Evolutionary conservation across 495 filamentous ascomycete genomes (phyloP), one percentile per base, ranked within the genome.

Genomic region (Penicillium cataractarum): DNA sequence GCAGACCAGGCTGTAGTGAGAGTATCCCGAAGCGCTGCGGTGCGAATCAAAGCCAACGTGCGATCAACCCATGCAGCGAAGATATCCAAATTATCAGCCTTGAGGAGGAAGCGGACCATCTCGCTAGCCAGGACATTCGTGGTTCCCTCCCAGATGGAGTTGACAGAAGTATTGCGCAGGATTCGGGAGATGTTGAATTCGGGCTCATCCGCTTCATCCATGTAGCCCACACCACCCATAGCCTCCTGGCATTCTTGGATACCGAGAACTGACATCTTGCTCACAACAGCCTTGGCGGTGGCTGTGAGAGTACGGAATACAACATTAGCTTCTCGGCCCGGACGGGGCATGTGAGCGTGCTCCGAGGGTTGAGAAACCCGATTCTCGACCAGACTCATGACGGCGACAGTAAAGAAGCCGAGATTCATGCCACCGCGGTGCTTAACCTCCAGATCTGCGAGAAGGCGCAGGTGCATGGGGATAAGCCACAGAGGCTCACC

Each of bases 101-200:
- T 80, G 10, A 83, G 80, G 1, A 87, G 61, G n/a, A 84, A 83
- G 1, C 84, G 73, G 40, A 90, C 74, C 8, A 86, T 75, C 60
- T 92, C 89, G 31, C 80, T 81, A 6, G 82, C 83, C 24, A 92
- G 69, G 2, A 92, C 86, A 64, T 91, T 87, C 9, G 87, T 90
- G 2, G 90, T 92, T 5, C 90, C 90, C 68, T 92, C 90, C 88
- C 90, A 92, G 57, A 91, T 91, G 27, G 83, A 80, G 33, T 87
- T 79, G 3, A 90, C 87, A 6, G 82, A 78, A 1, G 82, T 85
- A 66, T 92, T 90, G 7, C 90, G 80, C 62, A 86, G 82, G 9
- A 92, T 74, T 10, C 89, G 75, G 8, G 87, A 79, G 24, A 92
- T 75, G 58, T 91, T 92, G 55, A 88, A 71, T 37, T 85, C 83